A percentile compares a stretch with the other conserved stretches of the same genome.
Evolutionary conservation across 2,329 filamentous ascomycete species (phyloP).

Genomic region (Colletotrichum tropicicola): DNA sequence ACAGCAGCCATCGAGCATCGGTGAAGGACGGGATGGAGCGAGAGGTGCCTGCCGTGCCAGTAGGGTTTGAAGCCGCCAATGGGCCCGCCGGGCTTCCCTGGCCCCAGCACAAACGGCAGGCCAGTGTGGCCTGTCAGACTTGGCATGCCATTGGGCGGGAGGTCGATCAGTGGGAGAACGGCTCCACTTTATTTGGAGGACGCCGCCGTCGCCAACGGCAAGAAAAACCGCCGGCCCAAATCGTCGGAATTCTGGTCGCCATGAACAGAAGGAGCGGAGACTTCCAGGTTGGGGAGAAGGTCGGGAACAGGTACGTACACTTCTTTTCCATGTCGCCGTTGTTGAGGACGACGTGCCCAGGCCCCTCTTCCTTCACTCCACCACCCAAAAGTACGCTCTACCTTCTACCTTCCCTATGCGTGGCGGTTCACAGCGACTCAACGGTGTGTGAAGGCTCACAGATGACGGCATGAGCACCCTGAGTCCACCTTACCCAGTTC

Average conservation of each 20-base stretch:
- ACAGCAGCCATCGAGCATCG: background rate
- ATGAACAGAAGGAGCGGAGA: background rate
- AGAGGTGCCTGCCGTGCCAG: conserved; percentile 11
- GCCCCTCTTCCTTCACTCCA: too few species aligned
- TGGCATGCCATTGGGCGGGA: too few species aligned
- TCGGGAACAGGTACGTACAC: too few species aligned
- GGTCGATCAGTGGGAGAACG: background rate
- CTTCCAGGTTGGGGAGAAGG: too few species aligned
- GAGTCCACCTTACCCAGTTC: conserved; percentile 2
- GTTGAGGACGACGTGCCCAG: too few species aligned
- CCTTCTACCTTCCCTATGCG: too few species aligned
- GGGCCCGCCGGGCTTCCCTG: background rate
- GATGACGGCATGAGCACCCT: too few species aligned
- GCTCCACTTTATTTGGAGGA: too few species aligned
- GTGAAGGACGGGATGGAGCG: background rate
- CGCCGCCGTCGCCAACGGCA: background rate
- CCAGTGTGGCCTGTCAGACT: conserved; percentile 19
- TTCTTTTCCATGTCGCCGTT: too few species aligned
- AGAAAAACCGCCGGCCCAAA: conserved; percentile 12
- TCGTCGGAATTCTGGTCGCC: background rate
- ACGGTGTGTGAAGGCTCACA: too few species aligned
- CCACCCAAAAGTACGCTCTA: too few species aligned
- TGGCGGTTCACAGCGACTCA: too few species aligned
- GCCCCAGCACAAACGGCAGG: conserved; percentile 4
- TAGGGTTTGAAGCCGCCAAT: conserved; percentile 14